Conservation (phyloP, 2,329 filamentous ascomycete genomes). For the Cercospora zeae-maydis region DNA sequence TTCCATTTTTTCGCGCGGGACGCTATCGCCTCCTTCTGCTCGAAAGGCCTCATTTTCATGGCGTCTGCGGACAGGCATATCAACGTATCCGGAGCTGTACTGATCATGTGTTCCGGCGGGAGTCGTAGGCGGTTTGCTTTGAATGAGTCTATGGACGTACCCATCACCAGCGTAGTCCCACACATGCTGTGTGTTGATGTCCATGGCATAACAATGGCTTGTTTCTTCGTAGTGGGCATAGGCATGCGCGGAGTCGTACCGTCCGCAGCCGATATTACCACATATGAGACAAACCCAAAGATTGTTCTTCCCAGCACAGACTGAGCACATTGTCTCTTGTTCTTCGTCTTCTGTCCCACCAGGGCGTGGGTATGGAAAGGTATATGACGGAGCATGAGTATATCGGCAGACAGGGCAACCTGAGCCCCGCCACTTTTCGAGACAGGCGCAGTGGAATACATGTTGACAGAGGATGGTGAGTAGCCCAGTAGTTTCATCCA, state of each 20-base stretch:
- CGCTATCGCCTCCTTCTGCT: slow-evolving; percentile 57
- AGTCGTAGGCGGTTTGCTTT: slow-evolving; percentile 69
- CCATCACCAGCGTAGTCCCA: slow-evolving; percentile 97
- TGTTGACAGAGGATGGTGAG: slow-evolving; percentile 97
- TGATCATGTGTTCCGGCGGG: slow-evolving; percentile 46
- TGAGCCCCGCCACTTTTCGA: slow-evolving; percentile 92
- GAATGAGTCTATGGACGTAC: slow-evolving; percentile 93
- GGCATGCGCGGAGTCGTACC: slow-evolving; percentile 92
- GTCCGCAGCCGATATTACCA: slow-evolving; percentile 85
- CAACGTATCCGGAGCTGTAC: slow-evolving; percentile 64
- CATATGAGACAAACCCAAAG: slow-evolving; percentile 96
- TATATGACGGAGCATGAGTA: slow-evolving; percentile 59
- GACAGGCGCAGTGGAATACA: slow-evolving; percentile 92
- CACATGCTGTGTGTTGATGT: slow-evolving; percentile 88
- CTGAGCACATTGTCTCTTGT: slow-evolving; percentile 68
- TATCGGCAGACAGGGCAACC: slow-evolving; percentile 95
- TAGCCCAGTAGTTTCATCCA: slow-evolving; percentile 95
- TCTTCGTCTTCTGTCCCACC: slow-evolving; percentile 41
- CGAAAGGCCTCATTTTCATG: slow-evolving; percentile 40
- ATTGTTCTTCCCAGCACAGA: slow-evolving; percentile 76
- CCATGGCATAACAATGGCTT: slow-evolving; percentile 85
- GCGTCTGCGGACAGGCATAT: slow-evolving; percentile 61
- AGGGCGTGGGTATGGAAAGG: slow-evolving; percentile 36
- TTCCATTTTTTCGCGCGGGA: slow-evolving; percentile 67
- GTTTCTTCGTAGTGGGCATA: slow-evolving; percentile 91